Evolutionary conservation across 2,329 filamentous ascomycete genomes (phyloP).

Genomic region (Rutstroemia sp.): DNA sequence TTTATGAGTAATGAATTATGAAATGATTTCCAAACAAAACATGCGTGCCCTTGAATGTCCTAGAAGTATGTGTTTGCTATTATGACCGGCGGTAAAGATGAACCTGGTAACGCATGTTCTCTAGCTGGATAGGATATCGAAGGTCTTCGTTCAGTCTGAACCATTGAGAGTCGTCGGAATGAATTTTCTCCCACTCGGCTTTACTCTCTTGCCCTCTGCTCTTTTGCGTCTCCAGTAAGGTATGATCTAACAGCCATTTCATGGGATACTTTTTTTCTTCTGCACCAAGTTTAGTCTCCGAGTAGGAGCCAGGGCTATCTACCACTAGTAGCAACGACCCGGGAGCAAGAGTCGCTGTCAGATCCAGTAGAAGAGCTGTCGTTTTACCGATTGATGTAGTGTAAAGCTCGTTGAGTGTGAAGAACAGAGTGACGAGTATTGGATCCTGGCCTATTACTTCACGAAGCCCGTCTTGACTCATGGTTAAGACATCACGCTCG

Average conservation of each 20-base stretch:
- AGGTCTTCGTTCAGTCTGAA: conserved; percentile 64
- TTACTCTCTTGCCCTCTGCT: conserved; percentile 26
- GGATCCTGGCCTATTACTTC: conserved; percentile 29
- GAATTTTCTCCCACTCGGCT: conserved; percentile 63
- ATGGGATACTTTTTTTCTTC: conserved; percentile 72
- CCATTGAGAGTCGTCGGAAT: conserved; percentile 74
- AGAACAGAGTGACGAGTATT: conserved; percentile 72
- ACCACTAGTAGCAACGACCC: conserved; percentile 74
- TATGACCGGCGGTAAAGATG: conserved; percentile 60
- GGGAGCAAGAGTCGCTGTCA: conserved; percentile 50
- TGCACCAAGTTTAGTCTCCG: conserved; percentile 62
- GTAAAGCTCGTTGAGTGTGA: conserved; percentile 95
- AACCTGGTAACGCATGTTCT: conserved; percentile 93
- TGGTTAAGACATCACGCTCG: conserved; percentile 42
- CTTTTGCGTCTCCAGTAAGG: conserved; percentile 48
- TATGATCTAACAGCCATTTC: conserved; percentile 85
- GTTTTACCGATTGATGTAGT: conserved; percentile 64
- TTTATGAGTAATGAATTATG: conserved; percentile 21
- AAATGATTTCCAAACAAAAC: not conserved
- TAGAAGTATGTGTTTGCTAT: not conserved
- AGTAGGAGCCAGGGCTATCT: conserved; percentile 91
- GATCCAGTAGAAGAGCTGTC: conserved; percentile 63
- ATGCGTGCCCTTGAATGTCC: not conserved
- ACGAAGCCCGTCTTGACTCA: conserved; percentile 32
- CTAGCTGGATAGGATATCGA: conserved; percentile 74